A percentile compares a stretch with the other conserved stretches of the same genome.
Conservation (phyloP, 176 grass and related monocot genomes). For the Oryza officinalis region DNA sequence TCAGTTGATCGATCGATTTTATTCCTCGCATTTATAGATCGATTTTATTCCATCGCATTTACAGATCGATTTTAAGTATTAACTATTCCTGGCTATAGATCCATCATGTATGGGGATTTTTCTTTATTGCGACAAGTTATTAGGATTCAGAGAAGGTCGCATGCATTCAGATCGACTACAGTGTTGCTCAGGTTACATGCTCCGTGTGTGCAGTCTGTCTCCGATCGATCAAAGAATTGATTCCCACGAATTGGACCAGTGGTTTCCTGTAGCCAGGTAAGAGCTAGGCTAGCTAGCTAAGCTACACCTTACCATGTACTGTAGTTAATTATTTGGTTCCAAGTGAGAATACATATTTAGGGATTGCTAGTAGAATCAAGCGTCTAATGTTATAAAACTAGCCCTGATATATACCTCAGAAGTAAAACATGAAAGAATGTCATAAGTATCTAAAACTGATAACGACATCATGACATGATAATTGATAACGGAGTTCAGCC, state of each 20-base stretch:
- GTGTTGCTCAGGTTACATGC: background rate
- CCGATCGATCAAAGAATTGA: background rate
- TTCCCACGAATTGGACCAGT: background rate
- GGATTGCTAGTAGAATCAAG: too few relatives aligned
- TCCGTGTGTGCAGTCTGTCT: slow-evolving; percentile 31
- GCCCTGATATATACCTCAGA: too few relatives aligned
- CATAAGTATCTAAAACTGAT: too few relatives aligned
- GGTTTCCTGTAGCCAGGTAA: background rate
- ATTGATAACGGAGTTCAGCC: too few relatives aligned
- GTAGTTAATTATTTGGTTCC: too few relatives aligned
- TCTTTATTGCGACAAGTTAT: slow-evolving; percentile 24
- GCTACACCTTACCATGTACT: too few relatives aligned
- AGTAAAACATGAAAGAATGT: too few relatives aligned
- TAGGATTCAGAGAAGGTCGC: background rate
- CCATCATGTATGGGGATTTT: background rate
- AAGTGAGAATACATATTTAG: too few relatives aligned
- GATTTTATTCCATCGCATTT: slow-evolving; percentile 31
- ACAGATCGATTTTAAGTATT: background rate
- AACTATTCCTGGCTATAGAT: background rate
- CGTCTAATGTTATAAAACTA: too few relatives aligned
- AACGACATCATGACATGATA: too few relatives aligned
- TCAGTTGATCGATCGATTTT: slow-evolving; percentile 5
- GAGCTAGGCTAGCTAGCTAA: background rate
- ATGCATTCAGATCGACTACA: background rate
- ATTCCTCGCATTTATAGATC: slow-evolving; percentile 24